Evolutionary conservation across 148 eudicot genomes (phyloP), one percentile per base, ranked within the genome.

Genomic region (Fagopyrum homotropicum): DNA sequence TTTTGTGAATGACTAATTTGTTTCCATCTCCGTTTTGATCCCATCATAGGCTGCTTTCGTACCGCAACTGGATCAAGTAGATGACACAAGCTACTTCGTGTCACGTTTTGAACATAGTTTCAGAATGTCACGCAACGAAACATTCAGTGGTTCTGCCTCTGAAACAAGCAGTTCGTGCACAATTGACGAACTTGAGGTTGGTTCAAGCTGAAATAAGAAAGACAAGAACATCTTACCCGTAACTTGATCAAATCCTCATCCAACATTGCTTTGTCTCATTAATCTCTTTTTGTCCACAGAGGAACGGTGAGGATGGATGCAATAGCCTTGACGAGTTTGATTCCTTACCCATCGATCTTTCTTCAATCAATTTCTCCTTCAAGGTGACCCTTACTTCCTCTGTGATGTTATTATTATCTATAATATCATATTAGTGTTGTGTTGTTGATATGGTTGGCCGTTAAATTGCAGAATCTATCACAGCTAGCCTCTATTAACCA

Each of bases 21-120:
- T 72, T 71, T 50, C 75, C 19, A 29, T 16, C 69, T 45, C 47
- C 40, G 44, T 17, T 35, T 75, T 61, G 71, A 35, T 22, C 52
- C 46, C 50, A 2, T 19, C 19, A 70, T 47, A 89, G 93, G 93
- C 89, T 75, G 93, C 88, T 72, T 89, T 89, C 77, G 84, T 89
- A 46, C 93, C 93, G 59, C 86, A 85, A 5, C 89, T 83, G 6
- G 87, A 89, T 49, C 74, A 79, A 35, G 55, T 80, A 44, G 93
- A 89, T 55, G 93, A 89, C 87, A 89, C 93, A 7, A 89, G 90
- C 78, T 89, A 89, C 77, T 89, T 89, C 75, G 86, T 89, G 19
- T 79, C 90, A 63, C 81, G 90, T 26, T 86, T 80, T 73, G 73
- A 81, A 14, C 47, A 75, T 50, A 81, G 82, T 77, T 84, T 86